Evolutionary conservation across 768 basidiomycete species (phyloP), one percentile per base, ranked within the genome.

Genomic region (Tulasnella sp.): DNA sequence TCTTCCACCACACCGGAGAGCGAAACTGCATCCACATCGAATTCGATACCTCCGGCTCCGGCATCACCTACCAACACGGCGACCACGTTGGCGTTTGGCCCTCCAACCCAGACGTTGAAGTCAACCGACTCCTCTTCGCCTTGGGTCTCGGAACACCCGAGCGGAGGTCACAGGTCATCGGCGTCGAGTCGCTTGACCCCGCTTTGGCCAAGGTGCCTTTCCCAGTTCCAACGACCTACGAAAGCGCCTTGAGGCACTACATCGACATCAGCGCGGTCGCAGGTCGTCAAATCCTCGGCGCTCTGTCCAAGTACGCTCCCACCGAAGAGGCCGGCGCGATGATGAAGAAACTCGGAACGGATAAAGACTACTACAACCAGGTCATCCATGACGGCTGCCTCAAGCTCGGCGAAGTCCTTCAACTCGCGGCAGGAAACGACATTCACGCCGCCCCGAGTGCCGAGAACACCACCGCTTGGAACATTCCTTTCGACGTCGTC

Each of bases 31-130:
- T 98, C 22, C 95, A 97, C 78, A 84, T 95, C 77, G 97, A 98
- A 79, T 89, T 99, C 77, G 88, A 89, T 81, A 94, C 92, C 36
- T 93, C 95, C 81, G 93, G 92, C 19, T 95, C 95, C 52, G 95
- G 95, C 42, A 92, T 98, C 77, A 93, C 90, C n/a, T 99, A 99
- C 80, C 96, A 98, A 79, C 95, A 98, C 73, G 97, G 97, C 69
- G 97, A 99, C 79, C 97, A 99, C 78, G 89, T 97, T 75, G 97
- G 94, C 73, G 87, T 99, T 69, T 99, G 96, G 96, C 96, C 97
- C 14, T 88, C 89, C 72, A 99, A 99, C 81, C 87, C 96, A 8
- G 93, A 97, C 74, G 79, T 89, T 62, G 95, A 98, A 77, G 95
- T 98, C 59, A 88, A 92, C 69, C 90, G 95, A 71, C 86, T 97